Evolutionary conservation across 2,329 filamentous ascomycete species (phyloP), one percentile per base, ranked within the genome.

Genomic region (Leptodontidium sp.): DNA sequence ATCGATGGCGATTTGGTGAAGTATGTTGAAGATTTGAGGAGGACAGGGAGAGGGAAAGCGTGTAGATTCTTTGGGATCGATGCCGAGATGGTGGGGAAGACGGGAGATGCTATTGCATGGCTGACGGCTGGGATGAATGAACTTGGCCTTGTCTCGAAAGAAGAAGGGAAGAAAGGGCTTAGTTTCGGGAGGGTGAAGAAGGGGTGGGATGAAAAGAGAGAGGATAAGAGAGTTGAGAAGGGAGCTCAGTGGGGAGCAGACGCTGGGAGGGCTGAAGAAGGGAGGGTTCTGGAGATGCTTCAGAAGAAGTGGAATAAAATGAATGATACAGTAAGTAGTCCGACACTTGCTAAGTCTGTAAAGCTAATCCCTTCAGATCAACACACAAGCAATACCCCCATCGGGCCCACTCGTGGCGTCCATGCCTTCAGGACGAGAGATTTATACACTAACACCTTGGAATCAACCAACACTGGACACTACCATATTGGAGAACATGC

Each of bases 1-100:
- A 82, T 95, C 2, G 88, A 90, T 66, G 86, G 90, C 0, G 87
- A 86, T 9, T 79, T 98, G 26, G 73, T 91, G 0, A 88, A 86
- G 58, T 98, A 98, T 75, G 84, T 92, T 0, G 89, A 92, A 24
- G 92, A 96, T 72, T 80, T 98, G 24, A 85, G 89, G 17, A 86
- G 89, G 62, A 93, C 92, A 0, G 90, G 93, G 52, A 87, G 93
- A 64, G 95, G 92, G 26, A 94, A 93, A 73, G 94, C 94, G 0
- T 97, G 94, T 76, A 87, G 96, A 1, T 97, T 98, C 78, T 90
- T 98, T 67, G 96, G 90, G 0, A 91, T 98, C 61, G 94, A 98
- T 78, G 92, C 94, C 1, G 96, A 99, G 76, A 78, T 94, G 12
- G 88, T 89, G 1, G 93, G 92, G 0, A 90, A 95, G 79, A 92